Evolutionary conservation across 257 asterid species (phyloP).

Genomic region (Eucommia ulmoides): DNA sequence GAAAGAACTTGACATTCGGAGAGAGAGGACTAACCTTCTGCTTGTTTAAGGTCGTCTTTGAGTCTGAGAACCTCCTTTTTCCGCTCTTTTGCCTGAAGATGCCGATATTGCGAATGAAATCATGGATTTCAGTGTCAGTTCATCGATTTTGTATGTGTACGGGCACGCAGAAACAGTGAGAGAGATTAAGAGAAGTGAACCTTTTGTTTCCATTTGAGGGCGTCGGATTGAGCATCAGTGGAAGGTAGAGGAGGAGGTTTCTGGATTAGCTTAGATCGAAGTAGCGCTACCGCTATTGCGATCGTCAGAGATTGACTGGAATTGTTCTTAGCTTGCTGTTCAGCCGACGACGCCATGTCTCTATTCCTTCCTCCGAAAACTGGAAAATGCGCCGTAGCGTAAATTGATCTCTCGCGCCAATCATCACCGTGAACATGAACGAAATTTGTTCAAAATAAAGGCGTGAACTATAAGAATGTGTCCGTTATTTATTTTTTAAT

Average conservation of each 20-base stretch:
- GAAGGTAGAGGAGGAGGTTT: slow-evolving; percentile 12
- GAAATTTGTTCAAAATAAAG: too few species aligned
- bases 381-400: too few species aligned
- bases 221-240: slow-evolving; percentile 25
- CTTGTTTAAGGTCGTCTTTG: slow-evolving; percentile 62
- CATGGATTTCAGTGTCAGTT: background rate
- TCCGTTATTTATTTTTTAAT: too few species aligned
- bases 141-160: background rate
- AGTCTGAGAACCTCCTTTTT: slow-evolving; percentile 67
- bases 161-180: background rate
- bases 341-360: slow-evolving; percentile 9
- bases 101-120: background rate
- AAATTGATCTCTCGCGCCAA: too few species aligned
- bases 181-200: slow-evolving; percentile 11
- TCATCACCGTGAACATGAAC: too few species aligned
- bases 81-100: slow-evolving; percentile 64
- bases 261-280: slow-evolving; percentile 44
- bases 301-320: slow-evolving; percentile 39
- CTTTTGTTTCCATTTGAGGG: slow-evolving; percentile 68
- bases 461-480: too few species aligned
- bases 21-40: slow-evolving; percentile 64
- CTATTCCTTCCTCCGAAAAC: too few species aligned
- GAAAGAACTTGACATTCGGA: too few species aligned
- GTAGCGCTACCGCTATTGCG: slow-evolving; percentile 60
- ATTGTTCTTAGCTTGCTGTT: slow-evolving; percentile 14